phyloP scores from a whole-genome alignment of 1,139 yeast genomes.

The Kluyveromyces marxianus region DNA sequence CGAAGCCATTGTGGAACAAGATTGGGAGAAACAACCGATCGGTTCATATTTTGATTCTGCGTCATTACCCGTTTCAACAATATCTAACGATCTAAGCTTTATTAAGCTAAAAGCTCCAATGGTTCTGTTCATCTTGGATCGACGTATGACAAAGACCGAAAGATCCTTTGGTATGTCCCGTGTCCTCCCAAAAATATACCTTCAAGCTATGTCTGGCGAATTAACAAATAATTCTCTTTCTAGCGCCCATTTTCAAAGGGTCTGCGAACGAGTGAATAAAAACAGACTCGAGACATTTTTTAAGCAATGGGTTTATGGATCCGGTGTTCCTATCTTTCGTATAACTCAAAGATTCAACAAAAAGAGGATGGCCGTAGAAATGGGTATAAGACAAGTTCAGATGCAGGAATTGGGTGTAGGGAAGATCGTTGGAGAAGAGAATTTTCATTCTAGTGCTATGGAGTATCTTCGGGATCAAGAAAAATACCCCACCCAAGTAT shows the following conservation, averaged over 20 bases:
- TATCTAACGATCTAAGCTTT: conserved; percentile 45
- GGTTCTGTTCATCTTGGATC: conserved; percentile 75
- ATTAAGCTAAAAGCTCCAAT: conserved; percentile 76
- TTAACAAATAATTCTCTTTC: conserved; percentile 70
- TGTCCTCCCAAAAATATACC: conserved; percentile 81
- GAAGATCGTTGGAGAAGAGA: conserved; percentile 21
- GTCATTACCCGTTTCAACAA: conserved; percentile 49
- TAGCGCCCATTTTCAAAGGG: conserved; percentile 78
- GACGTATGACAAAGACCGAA: conserved; percentile 93
- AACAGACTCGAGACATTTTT: conserved; percentile 77
- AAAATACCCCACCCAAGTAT: conserved; percentile 40
- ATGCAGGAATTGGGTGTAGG: conserved; percentile 50
- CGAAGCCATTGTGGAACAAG: conserved; percentile 62
- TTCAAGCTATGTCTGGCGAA: conserved; percentile 96
- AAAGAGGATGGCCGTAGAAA: conserved; percentile 87
- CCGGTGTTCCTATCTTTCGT: conserved; percentile 83
- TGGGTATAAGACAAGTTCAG: conserved; percentile 90
- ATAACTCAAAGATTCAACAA: conserved; percentile 90
- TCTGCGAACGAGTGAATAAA: conserved; percentile 90
- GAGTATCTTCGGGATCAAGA: conserved; percentile 19
- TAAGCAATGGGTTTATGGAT: conserved; percentile 87
- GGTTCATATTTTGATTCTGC: conserved; percentile 58
- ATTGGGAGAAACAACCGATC: conserved; percentile 75
- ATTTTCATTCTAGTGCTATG: conserved; percentile 25
- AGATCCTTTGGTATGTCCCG: conserved; percentile 87